Conservation (phyloP, 2,329 filamentous ascomycete species). For the Bisporella sp. region DNA sequence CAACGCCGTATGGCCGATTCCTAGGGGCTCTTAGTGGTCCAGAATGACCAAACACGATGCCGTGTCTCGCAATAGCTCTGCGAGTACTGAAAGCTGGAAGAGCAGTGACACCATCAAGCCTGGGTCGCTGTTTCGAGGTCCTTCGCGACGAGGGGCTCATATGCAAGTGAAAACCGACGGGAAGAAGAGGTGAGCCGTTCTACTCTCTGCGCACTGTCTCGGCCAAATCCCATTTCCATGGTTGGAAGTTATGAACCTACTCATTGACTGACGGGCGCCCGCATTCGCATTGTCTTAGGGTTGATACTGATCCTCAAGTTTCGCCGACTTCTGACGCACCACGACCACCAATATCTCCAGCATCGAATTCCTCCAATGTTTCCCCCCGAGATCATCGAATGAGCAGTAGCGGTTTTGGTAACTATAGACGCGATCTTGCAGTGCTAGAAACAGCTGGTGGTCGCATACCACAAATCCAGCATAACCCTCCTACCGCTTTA, state of each 20-base stretch:
- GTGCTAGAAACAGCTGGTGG: slow-evolving; percentile 56
- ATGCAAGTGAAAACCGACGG: slow-evolving; percentile 51
- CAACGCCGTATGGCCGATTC: slow-evolving; percentile 18
- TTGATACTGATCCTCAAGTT: slow-evolving; percentile 26
- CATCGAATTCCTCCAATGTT: slow-evolving; percentile 25
- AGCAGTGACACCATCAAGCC: slow-evolving; percentile 57
- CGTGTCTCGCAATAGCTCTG: slow-evolving; percentile 53
- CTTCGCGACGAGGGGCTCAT: slow-evolving; percentile 27
- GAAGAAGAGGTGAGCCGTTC: slow-evolving; percentile 27
- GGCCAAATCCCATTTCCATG: background rate
- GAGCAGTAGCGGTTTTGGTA: slow-evolving; percentile 53
- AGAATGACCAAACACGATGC: slow-evolving; percentile 63
- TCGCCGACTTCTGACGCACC: slow-evolving; percentile 25
- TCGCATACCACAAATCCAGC: slow-evolving; percentile 51
- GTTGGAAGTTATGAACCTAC: slow-evolving; percentile 19
- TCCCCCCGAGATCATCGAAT: slow-evolving; percentile 27
- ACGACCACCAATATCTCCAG: slow-evolving; percentile 16
- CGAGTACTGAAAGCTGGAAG: slow-evolving; percentile 58
- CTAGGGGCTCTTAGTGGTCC: slow-evolving; percentile 21
- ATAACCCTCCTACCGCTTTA: slow-evolving; percentile 47
- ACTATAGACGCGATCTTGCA: slow-evolving; percentile 66
- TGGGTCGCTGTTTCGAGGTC: slow-evolving; percentile 24
- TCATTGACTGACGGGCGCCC: slow-evolving; percentile 28
- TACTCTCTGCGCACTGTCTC: too few species aligned
- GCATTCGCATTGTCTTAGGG: slow-evolving; percentile 23